phyloP scores from a whole-genome alignment of 2,329 filamentous ascomycete genomes.

The Cercospora janseana region DNA sequence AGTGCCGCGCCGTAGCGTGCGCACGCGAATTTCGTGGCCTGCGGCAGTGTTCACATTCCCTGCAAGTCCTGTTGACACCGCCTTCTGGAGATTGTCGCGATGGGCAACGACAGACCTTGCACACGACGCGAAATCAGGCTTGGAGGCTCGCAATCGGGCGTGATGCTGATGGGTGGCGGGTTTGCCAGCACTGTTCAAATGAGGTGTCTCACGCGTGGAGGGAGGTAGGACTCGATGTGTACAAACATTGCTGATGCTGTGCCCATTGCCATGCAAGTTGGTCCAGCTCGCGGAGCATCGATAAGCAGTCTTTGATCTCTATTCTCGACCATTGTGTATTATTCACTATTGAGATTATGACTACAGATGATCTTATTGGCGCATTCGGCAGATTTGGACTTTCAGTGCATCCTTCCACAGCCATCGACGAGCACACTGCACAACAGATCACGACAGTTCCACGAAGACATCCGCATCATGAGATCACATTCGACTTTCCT shows the following conservation, averaged over 20 bases:
- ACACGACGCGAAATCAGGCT: neutral
- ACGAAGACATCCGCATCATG: constrained; percentile 11
- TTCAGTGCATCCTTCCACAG: neutral
- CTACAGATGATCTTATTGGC: constrained; percentile 2
- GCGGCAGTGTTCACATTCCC: too few relatives aligned
- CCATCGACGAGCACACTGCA: neutral
- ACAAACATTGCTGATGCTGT: neutral
- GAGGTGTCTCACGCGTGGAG: neutral
- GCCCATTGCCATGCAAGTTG: neutral
- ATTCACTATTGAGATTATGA: neutral
- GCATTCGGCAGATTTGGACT: constrained; percentile 3
- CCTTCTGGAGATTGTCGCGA: constrained; percentile 9
- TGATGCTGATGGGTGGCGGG: neutral
- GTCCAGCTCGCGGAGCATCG: neutral
- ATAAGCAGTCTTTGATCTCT: neutral
- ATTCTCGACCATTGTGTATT: neutral
- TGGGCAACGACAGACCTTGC: constrained; percentile 8
- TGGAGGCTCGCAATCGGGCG: neutral
- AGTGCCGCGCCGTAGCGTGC: too few relatives aligned
- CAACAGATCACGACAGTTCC: constrained; percentile 7
- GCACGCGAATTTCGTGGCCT: too few relatives aligned
- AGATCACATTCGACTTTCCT: constrained; percentile 12
- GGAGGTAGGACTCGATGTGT: neutral
- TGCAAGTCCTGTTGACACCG: constrained; percentile 10
- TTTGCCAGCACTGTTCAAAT: neutral